A percentile compares a stretch with the other conserved stretches of the same genome.
phyloP scores from a whole-genome alignment of 164 flowering plant genomes.

The Santalum album region DNA sequence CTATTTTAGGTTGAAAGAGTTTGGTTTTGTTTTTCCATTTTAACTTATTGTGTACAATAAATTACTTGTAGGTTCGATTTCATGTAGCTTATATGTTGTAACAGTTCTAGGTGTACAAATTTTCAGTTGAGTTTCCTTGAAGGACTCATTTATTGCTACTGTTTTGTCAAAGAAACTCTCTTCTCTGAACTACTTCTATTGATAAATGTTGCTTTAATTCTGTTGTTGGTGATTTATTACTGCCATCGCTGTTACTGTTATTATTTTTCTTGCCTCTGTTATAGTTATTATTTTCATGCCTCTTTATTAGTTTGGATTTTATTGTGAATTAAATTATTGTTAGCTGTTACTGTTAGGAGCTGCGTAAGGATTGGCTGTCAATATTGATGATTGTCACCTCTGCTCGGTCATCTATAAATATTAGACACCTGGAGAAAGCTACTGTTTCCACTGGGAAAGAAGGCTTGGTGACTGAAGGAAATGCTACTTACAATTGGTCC shows the following conservation, averaged over 20 bases:
- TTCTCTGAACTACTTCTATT: too few species aligned
- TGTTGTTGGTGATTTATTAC: not conserved
- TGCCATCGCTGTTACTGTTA: not conserved
- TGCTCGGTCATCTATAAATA: constrained; percentile 88
- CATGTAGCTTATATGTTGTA: too few species aligned
- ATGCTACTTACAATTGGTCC: constrained; percentile 95
- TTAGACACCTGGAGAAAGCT: constrained; percentile 97
- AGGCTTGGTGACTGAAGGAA: constrained; percentile 92
- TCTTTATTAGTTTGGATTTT: not conserved
- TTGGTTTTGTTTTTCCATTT: too few species aligned
- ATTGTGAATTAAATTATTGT: not conserved
- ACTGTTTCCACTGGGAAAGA: constrained; percentile 99
- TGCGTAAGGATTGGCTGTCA: constrained; percentile 92
- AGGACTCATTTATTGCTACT: too few species aligned
- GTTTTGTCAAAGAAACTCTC: too few species aligned
- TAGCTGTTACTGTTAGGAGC: constrained; percentile 37
- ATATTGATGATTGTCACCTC: constrained; percentile 93
- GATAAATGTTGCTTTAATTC: too few species aligned
- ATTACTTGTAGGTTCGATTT: too few species aligned
- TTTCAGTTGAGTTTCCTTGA: too few species aligned
- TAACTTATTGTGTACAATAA: too few species aligned
- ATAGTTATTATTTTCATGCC: not conserved
- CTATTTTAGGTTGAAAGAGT: too few species aligned
- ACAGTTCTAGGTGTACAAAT: too few species aligned
- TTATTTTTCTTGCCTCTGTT: not conserved